These are phyloP conservation scores for Gloeostereum incarnatum DNA, from an alignment of 768 basidiomycete genomes.

Conservation along the genomic window DNA sequence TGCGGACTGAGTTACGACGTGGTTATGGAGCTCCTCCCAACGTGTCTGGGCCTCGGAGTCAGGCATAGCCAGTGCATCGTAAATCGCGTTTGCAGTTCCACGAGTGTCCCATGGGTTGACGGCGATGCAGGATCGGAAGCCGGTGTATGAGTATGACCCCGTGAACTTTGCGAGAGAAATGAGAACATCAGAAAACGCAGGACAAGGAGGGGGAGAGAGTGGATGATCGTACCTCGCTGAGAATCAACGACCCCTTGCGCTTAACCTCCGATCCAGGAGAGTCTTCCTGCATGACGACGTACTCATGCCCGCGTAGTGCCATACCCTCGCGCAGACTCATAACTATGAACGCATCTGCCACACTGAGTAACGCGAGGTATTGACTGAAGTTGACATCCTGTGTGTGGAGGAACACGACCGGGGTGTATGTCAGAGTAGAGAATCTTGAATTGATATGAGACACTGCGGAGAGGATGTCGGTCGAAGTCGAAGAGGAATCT, in stretches of 20 bases:
- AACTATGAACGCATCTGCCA: slow-evolving; percentile 81
- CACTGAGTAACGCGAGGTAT: slow-evolving; percentile 72
- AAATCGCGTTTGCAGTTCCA: slow-evolving; percentile 76
- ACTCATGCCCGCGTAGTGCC: slow-evolving; percentile 78
- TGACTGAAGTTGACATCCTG: slow-evolving; percentile 81
- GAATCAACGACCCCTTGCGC: slow-evolving; percentile 56
- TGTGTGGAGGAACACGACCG: slow-evolving; percentile 78
- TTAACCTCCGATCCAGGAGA: slow-evolving; percentile 2
- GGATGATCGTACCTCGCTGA: slow-evolving; percentile 55
- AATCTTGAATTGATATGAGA: slow-evolving; percentile 77
- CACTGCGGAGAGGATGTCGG: slow-evolving; percentile 16
- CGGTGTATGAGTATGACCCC: slow-evolving; percentile 78
- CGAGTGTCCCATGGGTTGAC: slow-evolving; percentile 83
- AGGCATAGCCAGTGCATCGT: slow-evolving; percentile 70
- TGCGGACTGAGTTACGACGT: slow-evolving; percentile 81
- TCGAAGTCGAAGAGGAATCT: neutral
- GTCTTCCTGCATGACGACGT: slow-evolving; percentile 76
- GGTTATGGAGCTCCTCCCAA: slow-evolving; percentile 63
- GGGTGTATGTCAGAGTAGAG: slow-evolving; percentile 74
- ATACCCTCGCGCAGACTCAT: slow-evolving; percentile 83
- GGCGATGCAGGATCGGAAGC: slow-evolving; percentile 80
- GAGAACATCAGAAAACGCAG: too few species aligned
- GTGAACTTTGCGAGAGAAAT: slow-evolving; percentile 49
- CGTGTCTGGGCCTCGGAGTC: slow-evolving; percentile 63
- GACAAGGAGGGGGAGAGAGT: too few species aligned